phyloP scores from a whole-genome alignment of 345 rosid species.

The Eucalyptus viminalis region DNA sequence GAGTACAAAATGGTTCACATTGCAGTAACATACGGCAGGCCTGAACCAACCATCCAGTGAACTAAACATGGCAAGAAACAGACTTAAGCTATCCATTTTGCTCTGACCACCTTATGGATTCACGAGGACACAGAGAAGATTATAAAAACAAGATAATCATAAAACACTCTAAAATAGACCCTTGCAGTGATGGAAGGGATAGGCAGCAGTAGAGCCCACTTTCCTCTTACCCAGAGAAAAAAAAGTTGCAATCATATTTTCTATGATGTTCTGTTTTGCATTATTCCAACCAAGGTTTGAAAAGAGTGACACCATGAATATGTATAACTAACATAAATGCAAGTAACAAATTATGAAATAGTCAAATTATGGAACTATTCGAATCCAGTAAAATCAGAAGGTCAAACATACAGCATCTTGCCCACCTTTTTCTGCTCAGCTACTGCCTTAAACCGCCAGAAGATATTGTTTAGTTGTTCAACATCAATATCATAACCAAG shows the following conservation, averaged over 20 bases:
- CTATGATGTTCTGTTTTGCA: not conserved
- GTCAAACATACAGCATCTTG: not conserved
- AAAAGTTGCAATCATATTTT: not conserved
- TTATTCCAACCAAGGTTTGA: not conserved
- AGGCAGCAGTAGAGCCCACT: not conserved
- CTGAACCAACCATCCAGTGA: not conserved
- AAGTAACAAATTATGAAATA: not conserved
- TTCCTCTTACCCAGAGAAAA: not conserved
- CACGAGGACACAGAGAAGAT: not conserved
- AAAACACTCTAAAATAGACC: not conserved
- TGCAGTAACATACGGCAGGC: not conserved
- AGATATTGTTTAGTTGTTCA: constrained; percentile 54
- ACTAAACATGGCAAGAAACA: not conserved
- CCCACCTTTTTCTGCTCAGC: constrained; percentile 90
- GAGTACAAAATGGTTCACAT: not conserved
- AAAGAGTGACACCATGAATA: not conserved
- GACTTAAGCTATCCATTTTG: not conserved
- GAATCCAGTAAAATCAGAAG: not conserved
- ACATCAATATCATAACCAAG: constrained; percentile 79
- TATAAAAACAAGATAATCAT: not conserved
- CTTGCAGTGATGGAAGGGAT: not conserved
- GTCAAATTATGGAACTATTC: not conserved
- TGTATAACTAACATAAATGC: not conserved
- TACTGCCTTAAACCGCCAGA: constrained; percentile 87
- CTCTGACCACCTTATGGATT: not conserved